A percentile compares a stretch with the other conserved stretches of the same genome.
phyloP scores from a whole-genome alignment of 257 asterid genomes.

The Solanum raphanifolium region DNA sequence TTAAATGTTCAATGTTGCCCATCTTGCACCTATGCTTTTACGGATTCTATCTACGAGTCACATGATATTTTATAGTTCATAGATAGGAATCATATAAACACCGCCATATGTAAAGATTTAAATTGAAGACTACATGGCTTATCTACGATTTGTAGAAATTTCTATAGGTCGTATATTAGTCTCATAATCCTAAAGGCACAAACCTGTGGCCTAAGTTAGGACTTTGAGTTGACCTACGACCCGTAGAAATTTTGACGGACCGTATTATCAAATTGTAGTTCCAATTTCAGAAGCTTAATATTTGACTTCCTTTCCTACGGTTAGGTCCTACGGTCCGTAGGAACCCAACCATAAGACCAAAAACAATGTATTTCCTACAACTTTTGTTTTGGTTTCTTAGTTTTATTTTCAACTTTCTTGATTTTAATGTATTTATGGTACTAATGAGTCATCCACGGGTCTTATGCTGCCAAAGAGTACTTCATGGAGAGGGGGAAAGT shows the following conservation, averaged over 20 bases:
- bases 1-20: too few species aligned
- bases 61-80: not conserved
- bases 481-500: not conserved
- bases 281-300: not conserved
- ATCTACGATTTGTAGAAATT: too few species aligned
- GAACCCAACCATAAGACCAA: too few species aligned
- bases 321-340: not conserved
- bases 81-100: not conserved
- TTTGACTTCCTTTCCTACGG: not conserved
- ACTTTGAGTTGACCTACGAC: not conserved
- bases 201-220: not conserved
- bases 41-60: not conserved
- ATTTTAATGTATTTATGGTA: not conserved
- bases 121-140: not conserved
- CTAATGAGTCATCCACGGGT: not conserved
- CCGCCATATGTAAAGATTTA: not conserved
- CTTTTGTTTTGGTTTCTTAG: not conserved
- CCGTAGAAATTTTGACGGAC: not conserved
- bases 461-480: not conserved
- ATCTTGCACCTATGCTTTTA: not conserved
- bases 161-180: not conserved
- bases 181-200: not conserved
- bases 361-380: not conserved
- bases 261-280: too few species aligned
- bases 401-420: not conserved